Evolutionary conservation across 108 stramenopile species (phyloP).

Genomic region (Cyclotella kingstonii): DNA sequence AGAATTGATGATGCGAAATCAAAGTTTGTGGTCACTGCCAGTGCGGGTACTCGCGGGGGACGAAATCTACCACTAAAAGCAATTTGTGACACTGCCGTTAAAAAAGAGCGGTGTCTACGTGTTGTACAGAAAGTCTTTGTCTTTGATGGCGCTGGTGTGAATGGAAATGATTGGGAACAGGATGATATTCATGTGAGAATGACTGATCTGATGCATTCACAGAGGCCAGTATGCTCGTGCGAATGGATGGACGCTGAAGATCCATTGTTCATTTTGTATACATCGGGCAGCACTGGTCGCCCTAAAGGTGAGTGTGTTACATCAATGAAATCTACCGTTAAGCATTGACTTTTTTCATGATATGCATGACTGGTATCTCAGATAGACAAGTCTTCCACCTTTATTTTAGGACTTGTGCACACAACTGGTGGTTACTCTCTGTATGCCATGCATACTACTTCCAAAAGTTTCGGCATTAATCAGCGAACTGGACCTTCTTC

Average conservation of each 20-base stretch:
- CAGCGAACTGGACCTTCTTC: slow-evolving; percentile 37
- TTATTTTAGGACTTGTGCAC: slow-evolving; percentile 71
- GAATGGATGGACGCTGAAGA: slow-evolving; percentile 91
- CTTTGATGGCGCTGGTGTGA: slow-evolving; percentile 35
- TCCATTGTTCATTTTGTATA: slow-evolving; percentile 96
- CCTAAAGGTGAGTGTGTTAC: slow-evolving; percentile 72
- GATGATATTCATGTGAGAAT: slow-evolving; percentile 56
- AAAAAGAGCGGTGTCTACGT: slow-evolving; percentile 33
- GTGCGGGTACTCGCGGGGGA: slow-evolving; percentile 58
- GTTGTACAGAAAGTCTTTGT: slow-evolving; percentile 62
- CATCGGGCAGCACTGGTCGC: slow-evolving; percentile 92
- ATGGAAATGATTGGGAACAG: slow-evolving; percentile 38
- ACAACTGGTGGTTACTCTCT: slow-evolving; percentile 94
- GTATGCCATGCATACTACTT: slow-evolving; percentile 83
- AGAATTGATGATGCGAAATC: slow-evolving; percentile 71
- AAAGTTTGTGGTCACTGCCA: slow-evolving; percentile 71
- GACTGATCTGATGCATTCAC: slow-evolving; percentile 45
- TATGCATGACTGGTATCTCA: background rate
- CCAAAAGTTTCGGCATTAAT: slow-evolving; percentile 74
- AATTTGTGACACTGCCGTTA: slow-evolving; percentile 69
- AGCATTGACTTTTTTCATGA: too few species aligned
- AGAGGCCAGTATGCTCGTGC: slow-evolving; percentile 73
- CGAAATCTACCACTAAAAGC: slow-evolving; percentile 58
- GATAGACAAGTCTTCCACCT: background rate
- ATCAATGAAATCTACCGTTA: background rate